Evolutionary conservation across 1,139 yeast genomes (phyloP).

Genomic region (Diutina pseudorugosa): DNA sequence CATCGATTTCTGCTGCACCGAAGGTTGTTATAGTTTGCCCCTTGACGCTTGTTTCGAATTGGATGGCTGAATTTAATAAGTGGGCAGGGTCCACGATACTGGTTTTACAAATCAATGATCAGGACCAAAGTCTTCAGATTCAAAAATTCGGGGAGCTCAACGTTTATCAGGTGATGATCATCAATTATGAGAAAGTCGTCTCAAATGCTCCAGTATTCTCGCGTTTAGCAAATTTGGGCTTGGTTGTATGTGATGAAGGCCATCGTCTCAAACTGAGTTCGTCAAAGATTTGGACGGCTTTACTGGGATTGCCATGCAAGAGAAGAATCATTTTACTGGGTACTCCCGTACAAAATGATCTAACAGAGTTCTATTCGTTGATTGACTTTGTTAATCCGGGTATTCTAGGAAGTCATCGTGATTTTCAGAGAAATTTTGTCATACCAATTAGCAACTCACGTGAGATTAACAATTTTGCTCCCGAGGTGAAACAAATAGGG

Average conservation of each 20-base stretch:
- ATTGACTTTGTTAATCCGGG: conserved; percentile 82
- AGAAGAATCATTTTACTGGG: conserved; percentile 67
- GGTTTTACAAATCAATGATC: conserved; percentile 39
- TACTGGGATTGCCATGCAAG: conserved; percentile 43
- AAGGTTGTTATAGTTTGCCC: conserved; percentile 83
- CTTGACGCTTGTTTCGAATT: conserved; percentile 75
- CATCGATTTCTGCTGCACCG: conserved; percentile 24
- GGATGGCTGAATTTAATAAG: conserved; percentile 81
- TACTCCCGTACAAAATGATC: conserved; percentile 91
- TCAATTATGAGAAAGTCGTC: conserved; percentile 73
- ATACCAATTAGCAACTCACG: conserved; percentile 65
- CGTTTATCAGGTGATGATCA: conserved; percentile 71
- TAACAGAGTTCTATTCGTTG: conserved; percentile 71
- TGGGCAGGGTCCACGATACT: conserved; percentile 76
- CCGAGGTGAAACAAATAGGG: conserved; percentile 41
- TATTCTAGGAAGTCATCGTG: conserved; percentile 48
- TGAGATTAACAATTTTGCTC: conserved; percentile 54
- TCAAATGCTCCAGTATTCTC: conserved; percentile 15
- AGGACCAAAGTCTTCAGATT: conserved; percentile 44
- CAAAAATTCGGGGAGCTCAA: conserved; percentile 51
- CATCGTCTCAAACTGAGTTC: conserved; percentile 66
- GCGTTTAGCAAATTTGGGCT: conserved; percentile 45
- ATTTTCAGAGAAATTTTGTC: conserved; percentile 57
- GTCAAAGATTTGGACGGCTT: conserved; percentile 57
- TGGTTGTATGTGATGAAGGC: conserved; percentile 91